A percentile compares a stretch with the other conserved stretches of the same genome.
phyloP scores from a whole-genome alignment of 805 yeast species.

The Kluyveromyces siamensis region DNA sequence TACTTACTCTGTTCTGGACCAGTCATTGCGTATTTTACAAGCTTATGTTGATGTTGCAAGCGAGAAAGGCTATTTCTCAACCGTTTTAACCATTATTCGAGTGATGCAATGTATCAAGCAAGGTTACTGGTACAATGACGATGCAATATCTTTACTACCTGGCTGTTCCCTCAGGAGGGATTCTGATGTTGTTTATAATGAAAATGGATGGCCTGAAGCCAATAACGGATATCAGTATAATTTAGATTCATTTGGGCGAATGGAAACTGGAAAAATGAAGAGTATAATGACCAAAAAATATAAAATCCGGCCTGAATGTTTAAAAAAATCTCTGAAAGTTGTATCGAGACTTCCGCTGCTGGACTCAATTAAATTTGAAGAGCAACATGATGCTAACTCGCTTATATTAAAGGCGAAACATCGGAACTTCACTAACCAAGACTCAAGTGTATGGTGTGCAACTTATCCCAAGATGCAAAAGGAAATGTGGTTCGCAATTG shows the following conservation, averaged over 20 bases:
- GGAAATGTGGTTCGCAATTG: conserved; percentile 86
- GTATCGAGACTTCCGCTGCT: conserved; percentile 52
- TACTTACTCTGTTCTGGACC: conserved; percentile 87
- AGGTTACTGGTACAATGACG: conserved; percentile 77
- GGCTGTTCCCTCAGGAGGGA: conserved; percentile 32
- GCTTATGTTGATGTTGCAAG: conserved; percentile 87
- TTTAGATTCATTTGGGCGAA: conserved; percentile 37
- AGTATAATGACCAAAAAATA: conserved; percentile 17
- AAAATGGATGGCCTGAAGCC: conserved; percentile 12
- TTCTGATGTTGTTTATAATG: conserved; percentile 12
- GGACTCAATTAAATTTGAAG: conserved; percentile 34
- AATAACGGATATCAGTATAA: conserved; percentile 10
- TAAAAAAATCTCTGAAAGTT: conserved; percentile 42
- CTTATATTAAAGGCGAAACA: conserved; percentile 45
- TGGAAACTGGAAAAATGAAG: conserved; percentile 11
- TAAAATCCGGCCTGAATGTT: conserved; percentile 34
- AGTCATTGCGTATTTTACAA: conserved; percentile 85
- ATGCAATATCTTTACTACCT: conserved; percentile 40
- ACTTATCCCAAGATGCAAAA: conserved; percentile 84
- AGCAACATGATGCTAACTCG: conserved; percentile 29
- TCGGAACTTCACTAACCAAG: conserved; percentile 39
- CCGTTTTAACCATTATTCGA: conserved; percentile 53
- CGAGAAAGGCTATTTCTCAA: conserved; percentile 62
- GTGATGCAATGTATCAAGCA: conserved; percentile 86
- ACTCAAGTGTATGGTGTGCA: conserved; percentile 65